phyloP scores from a whole-genome alignment of 176 grass and related monocot genomes.

The Lolium perenne region DNA sequence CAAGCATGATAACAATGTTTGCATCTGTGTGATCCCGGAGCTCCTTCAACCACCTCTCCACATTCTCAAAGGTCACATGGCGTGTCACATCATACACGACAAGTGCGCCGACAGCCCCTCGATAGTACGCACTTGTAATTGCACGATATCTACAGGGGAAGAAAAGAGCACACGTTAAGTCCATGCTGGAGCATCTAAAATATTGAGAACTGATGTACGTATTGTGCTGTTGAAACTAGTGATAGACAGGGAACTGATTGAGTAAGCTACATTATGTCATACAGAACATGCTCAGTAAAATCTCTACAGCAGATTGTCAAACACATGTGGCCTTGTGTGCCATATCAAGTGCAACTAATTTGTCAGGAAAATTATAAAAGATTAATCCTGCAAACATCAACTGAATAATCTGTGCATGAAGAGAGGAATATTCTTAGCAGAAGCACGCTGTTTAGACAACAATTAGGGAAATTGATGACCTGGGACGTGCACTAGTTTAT shows the following conservation, averaged over 20 bases:
- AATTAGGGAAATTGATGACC: too few relatives aligned
- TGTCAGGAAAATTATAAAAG: background rate
- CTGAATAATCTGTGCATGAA: background rate
- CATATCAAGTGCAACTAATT: background rate
- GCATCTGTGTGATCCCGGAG: slow-evolving; percentile 55
- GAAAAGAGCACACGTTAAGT: slow-evolving; percentile 11
- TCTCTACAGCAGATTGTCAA: background rate
- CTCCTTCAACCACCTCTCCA: slow-evolving; percentile 64
- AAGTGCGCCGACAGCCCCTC: slow-evolving; percentile 54
- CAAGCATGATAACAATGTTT: slow-evolving; percentile 67
- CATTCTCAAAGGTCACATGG: slow-evolving; percentile 63
- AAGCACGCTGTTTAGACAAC: background rate
- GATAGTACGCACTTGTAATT: slow-evolving; percentile 64
- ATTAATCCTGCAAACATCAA: background rate
- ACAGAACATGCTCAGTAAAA: background rate
- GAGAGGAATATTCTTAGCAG: slow-evolving; percentile 26
- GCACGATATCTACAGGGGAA: slow-evolving; percentile 43
- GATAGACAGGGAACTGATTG: background rate
- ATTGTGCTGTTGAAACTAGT: background rate
- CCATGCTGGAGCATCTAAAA: background rate
- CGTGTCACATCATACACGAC: slow-evolving; percentile 55
- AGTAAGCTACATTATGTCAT: background rate
- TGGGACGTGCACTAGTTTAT: too few relatives aligned
- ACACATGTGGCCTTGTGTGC: background rate
- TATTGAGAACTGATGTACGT: background rate